These are phyloP conservation scores for Fusarium nematophilum DNA, from an alignment of 2,329 filamentous ascomycete species.

Conservation along the genomic window DNA sequence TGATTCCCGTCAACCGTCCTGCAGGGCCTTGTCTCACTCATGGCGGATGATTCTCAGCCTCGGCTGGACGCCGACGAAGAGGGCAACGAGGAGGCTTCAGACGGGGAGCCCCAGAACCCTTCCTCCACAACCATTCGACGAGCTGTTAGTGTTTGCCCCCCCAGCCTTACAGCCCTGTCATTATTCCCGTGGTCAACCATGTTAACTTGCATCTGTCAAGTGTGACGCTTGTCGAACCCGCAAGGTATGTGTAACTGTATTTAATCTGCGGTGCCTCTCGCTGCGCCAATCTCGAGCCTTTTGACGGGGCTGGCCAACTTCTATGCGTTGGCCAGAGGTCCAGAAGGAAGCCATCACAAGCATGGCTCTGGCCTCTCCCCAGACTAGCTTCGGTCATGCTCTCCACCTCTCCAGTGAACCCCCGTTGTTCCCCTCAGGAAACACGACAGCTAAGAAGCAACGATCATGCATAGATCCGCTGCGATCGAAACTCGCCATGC, in stretches of 20 bases:
- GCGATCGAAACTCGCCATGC: constrained; percentile 52
- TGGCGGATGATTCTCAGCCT: constrained; percentile 31
- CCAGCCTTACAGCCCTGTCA: neutral
- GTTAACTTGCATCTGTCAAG: constrained; percentile 35
- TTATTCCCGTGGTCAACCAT: neutral
- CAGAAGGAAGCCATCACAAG: neutral
- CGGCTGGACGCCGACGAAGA: constrained; percentile 31
- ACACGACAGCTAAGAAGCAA: constrained; percentile 16
- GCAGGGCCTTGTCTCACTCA: neutral
- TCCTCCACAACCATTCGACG: constrained; percentile 36
- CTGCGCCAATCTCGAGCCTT: neutral
- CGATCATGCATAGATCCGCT: constrained; percentile 46
- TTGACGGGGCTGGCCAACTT: neutral
- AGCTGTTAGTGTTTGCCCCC: constrained; percentile 37
- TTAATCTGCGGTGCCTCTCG: constrained; percentile 12
- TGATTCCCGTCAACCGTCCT: constrained; percentile 1
- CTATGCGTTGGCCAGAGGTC: constrained; percentile 1
- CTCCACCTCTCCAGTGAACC: neutral
- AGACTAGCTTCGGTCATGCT: neutral
- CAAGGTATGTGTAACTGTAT: constrained; percentile 42
- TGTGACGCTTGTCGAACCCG: constrained; percentile 49
- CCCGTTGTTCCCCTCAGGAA: neutral
- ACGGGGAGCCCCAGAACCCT: constrained; percentile 32
- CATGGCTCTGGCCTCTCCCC: constrained; percentile 4
- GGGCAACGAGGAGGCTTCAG: constrained; percentile 37